Conservation (phyloP, 305 asterid genomes). For the Striga hermonthica region DNA sequence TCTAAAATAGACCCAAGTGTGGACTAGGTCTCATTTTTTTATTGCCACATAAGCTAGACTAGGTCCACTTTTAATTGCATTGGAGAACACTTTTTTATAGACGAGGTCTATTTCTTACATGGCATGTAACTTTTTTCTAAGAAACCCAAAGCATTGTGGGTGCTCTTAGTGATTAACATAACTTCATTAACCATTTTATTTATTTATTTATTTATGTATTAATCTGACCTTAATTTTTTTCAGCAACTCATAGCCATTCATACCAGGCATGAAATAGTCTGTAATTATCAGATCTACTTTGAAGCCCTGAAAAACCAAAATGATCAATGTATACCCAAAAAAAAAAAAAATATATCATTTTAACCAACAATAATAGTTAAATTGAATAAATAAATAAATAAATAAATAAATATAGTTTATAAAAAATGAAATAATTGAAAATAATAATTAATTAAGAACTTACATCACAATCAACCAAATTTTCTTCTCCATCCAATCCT, state of each 20-base stretch:
- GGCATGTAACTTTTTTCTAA: too few relatives aligned
- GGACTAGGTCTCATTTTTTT: too few relatives aligned
- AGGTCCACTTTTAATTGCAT: too few relatives aligned
- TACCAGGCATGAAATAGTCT: conserved; percentile 94
- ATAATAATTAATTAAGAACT: conserved; percentile 19
- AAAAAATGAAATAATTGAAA: background rate
- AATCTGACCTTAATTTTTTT: conserved; percentile 72
- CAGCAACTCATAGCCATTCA: conserved; percentile 90
- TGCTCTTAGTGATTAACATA: too few relatives aligned
- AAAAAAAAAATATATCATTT: too few relatives aligned
- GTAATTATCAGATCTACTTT: conserved; percentile 85
- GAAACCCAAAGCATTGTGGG: too few relatives aligned
- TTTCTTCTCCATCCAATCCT: conserved; percentile 71
- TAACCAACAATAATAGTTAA: conserved; percentile 5
- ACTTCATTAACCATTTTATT: too few relatives aligned
- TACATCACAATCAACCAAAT: conserved; percentile 58
- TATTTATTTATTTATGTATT: background rate
- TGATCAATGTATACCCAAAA: conserved; percentile 8
- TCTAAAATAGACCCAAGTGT: too few relatives aligned
- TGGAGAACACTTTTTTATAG: too few relatives aligned
- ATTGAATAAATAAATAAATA: too few relatives aligned
- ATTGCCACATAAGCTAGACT: too few relatives aligned
- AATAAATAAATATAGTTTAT: background rate
- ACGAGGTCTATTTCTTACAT: too few relatives aligned
- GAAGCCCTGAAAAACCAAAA: conserved; percentile 42